Conservation (phyloP, 2,329 filamentous ascomycete genomes). For the Parasarocladium wereldwijsianum region DNA sequence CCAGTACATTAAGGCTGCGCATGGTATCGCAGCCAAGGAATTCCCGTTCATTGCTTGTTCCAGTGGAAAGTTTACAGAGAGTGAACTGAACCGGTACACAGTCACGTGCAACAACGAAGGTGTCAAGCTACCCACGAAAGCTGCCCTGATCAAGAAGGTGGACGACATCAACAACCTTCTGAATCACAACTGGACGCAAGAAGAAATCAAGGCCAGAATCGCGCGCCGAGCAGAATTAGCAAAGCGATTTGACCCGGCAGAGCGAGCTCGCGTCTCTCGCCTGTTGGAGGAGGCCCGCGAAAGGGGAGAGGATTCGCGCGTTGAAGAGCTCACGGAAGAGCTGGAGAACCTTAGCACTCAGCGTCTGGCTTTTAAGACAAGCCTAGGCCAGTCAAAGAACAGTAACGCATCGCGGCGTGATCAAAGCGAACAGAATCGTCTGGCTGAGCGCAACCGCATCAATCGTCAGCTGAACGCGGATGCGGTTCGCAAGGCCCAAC, state of each 20-base stretch:
- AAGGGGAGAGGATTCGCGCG: constrained; percentile 44
- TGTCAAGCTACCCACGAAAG: constrained; percentile 59
- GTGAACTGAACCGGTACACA: constrained; percentile 71
- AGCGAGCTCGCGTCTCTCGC: constrained; percentile 52
- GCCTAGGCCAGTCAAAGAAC: constrained; percentile 39
- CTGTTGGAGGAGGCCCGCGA: constrained; percentile 52
- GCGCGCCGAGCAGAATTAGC: constrained; percentile 54
- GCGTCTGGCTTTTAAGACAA: constrained; percentile 60
- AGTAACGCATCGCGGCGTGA: constrained; percentile 29
- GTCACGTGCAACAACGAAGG: constrained; percentile 58
- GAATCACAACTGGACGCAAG: constrained; percentile 67
- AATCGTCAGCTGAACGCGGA: constrained; percentile 80
- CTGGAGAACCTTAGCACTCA: constrained; percentile 50
- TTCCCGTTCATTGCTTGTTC: constrained; percentile 89
- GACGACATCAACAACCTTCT: constrained; percentile 68
- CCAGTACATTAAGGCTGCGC: constrained; percentile 66
- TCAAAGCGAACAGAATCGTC: constrained; percentile 60
- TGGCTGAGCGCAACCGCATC: constrained; percentile 69
- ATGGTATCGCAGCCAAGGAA: constrained; percentile 70
- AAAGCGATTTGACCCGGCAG: constrained; percentile 48
- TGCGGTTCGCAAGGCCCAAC: constrained; percentile 77
- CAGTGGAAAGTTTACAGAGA: constrained; percentile 68
- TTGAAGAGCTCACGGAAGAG: constrained; percentile 39
- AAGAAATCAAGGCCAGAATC: constrained; percentile 69
- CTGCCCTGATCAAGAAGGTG: constrained; percentile 55